Conservation (phyloP, 169 alveolate genomes). For the Eimeria brunetti region DNA sequence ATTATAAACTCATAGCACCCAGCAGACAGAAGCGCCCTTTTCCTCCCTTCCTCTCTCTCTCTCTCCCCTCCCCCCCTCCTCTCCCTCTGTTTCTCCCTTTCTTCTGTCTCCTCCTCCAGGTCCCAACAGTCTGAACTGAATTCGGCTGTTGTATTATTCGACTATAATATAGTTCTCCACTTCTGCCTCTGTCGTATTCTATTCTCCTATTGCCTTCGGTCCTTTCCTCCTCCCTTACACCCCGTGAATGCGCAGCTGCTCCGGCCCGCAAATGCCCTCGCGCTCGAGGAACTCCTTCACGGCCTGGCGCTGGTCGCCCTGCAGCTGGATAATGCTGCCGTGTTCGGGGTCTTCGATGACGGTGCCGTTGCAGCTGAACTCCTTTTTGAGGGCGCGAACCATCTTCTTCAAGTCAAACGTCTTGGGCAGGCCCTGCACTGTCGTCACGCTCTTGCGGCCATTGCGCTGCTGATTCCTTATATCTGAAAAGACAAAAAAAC, state of each 20-base stretch:
- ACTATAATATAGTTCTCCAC: too few species aligned
- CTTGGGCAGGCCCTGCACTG: slow-evolving; percentile 96
- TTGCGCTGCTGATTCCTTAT: slow-evolving; percentile 96
- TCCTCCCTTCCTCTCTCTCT: too few species aligned
- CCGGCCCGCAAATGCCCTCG: slow-evolving; percentile 91
- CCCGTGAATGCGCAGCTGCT: slow-evolving; percentile 94
- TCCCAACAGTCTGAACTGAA: too few species aligned
- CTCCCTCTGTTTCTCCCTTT: too few species aligned
- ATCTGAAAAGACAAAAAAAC: slow-evolving; percentile 38
- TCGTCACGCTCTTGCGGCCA: slow-evolving; percentile 96
- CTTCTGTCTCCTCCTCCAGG: too few species aligned
- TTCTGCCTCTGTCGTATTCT: too few species aligned
- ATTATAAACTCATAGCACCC: too few species aligned
- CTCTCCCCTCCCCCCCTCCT: too few species aligned
- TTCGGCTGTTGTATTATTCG: too few species aligned
- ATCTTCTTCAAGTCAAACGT: slow-evolving; percentile 94
- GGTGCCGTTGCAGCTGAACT: slow-evolving; percentile 96
- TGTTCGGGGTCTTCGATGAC: slow-evolving; percentile 94
- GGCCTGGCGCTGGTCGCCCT: slow-evolving; percentile 89
- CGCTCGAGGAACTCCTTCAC: slow-evolving; percentile 93
- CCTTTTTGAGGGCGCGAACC: slow-evolving; percentile 93
- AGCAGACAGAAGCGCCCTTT: too few species aligned
- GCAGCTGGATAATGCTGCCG: slow-evolving; percentile 95
- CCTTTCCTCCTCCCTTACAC: too few species aligned
- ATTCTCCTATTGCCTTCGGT: too few species aligned